Evolutionary conservation across 2,329 filamentous ascomycete genomes (phyloP).

Genomic region (Clarireedia sp.): DNA sequence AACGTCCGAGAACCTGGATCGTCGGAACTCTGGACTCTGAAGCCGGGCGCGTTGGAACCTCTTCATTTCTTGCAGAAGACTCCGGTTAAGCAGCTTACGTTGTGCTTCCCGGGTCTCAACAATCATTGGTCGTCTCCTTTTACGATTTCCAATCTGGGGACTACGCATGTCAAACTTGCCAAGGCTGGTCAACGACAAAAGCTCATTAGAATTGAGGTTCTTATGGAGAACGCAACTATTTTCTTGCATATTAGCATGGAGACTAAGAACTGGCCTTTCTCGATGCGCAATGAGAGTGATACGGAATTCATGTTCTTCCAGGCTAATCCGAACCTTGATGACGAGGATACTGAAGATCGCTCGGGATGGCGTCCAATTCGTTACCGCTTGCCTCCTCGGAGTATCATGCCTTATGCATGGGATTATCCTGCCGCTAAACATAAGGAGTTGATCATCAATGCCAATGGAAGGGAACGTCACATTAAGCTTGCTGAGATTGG

Average conservation of each 20-base stretch:
- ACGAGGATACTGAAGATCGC: constrained; percentile 75
- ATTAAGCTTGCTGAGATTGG: constrained; percentile 95
- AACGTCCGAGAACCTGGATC: constrained; percentile 88
- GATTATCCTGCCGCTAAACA: constrained; percentile 97
- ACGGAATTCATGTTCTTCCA: constrained; percentile 96
- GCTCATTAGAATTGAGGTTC: constrained; percentile 76
- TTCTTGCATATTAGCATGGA: constrained; percentile 88
- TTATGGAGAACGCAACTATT: constrained; percentile 88
- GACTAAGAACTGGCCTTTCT: constrained; percentile 95
- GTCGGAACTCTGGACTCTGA: constrained; percentile 71
- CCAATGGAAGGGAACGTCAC: constrained; percentile 74
- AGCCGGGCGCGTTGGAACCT: constrained; percentile 71
- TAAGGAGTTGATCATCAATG: constrained; percentile 81
- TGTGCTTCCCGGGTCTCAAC: constrained; percentile 89
- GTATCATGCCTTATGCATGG: constrained; percentile 99
- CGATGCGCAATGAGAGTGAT: constrained; percentile 97
- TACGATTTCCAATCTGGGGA: constrained; percentile 92
- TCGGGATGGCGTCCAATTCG: constrained; percentile 88
- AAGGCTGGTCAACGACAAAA: constrained; percentile 84
- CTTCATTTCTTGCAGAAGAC: constrained; percentile 84
- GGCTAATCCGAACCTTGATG: constrained; percentile 83
- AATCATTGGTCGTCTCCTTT: constrained; percentile 98
- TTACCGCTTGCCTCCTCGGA: constrained; percentile 84
- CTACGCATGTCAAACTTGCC: constrained; percentile 85
- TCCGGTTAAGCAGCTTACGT: constrained; percentile 76